These are phyloP conservation scores for Naganishia sp. DNA, from an alignment of 1,284 basidiomycete species.

Conservation along the genomic window DNA sequence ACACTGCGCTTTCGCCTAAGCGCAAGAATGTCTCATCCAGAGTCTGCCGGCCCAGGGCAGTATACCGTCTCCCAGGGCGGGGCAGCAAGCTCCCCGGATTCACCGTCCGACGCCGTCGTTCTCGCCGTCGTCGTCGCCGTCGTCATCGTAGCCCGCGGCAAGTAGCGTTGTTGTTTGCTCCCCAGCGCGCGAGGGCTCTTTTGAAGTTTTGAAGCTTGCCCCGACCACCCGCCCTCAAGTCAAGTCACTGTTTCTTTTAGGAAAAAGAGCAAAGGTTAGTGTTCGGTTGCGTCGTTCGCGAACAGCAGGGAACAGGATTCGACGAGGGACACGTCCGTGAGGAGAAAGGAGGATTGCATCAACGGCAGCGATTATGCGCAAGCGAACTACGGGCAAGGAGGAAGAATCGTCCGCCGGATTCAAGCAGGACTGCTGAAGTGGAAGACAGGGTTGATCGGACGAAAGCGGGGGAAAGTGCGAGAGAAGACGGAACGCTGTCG, in stretches of 20 bases:
- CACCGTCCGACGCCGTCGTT: constrained; percentile 6
- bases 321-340: background rate
- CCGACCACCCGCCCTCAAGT: constrained; percentile 25
- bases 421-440: background rate
- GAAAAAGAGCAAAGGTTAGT: constrained; percentile 25
- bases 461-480: background rate
- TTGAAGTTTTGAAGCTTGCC: constrained; percentile 7
- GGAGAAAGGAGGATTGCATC: background rate
- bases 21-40: constrained; percentile 3
- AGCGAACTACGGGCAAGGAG: background rate
- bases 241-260: constrained; percentile 17
- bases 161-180: background rate
- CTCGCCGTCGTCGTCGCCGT: constrained; percentile 1
- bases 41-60: background rate
- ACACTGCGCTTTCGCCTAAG: constrained; percentile 2
- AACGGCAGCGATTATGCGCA: background rate
- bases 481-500: background rate
- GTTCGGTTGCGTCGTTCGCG: background rate
- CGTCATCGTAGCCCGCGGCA: constrained; percentile 9
- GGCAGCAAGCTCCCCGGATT: background rate
- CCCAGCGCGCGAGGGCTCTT: background rate
- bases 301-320: background rate
- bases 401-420: background rate
- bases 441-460: background rate
- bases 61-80: background rate